These are phyloP conservation scores for Geranium incanum DNA, from an alignment of 441 rosid genomes.

Conservation along the genomic window DNA sequence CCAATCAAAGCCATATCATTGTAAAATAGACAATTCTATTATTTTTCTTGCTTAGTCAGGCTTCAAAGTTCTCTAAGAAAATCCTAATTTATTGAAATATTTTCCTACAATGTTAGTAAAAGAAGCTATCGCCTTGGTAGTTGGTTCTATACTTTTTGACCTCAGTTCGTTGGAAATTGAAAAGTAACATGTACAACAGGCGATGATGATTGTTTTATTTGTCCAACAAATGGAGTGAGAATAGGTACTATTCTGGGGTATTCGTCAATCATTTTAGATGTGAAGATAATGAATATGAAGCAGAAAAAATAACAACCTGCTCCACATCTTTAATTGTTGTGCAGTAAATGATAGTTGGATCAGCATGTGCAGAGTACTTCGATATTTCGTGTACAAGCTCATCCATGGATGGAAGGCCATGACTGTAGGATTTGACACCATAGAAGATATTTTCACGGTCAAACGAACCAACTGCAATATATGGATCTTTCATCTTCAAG, in stretches of 20 bases:
- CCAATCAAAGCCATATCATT: not conserved
- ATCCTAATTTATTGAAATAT: not conserved
- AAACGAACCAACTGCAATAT: constrained; percentile 42
- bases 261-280: not conserved
- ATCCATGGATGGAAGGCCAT: constrained; percentile 26
- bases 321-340: constrained; percentile 42
- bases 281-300: not conserved
- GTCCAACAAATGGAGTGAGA: not conserved
- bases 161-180: not conserved
- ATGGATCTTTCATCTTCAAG: constrained; percentile 39
- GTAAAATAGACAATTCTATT: not conserved
- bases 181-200: not conserved
- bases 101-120: not conserved
- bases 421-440: constrained; percentile 37
- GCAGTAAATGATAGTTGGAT: constrained; percentile 42
- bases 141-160: not conserved
- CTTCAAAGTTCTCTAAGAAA: constrained; percentile 3
- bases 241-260: not conserved
- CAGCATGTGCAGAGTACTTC: constrained; percentile 23
- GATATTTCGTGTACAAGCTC: constrained; percentile 43
- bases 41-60: not conserved
- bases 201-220: not conserved
- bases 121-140: not conserved
- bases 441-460: constrained; percentile 49
- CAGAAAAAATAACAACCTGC: constrained; percentile 24